These are phyloP conservation scores for Scheffersomyces amazonensis DNA, from an alignment of 805 yeast genomes.

Conservation along the genomic window DNA sequence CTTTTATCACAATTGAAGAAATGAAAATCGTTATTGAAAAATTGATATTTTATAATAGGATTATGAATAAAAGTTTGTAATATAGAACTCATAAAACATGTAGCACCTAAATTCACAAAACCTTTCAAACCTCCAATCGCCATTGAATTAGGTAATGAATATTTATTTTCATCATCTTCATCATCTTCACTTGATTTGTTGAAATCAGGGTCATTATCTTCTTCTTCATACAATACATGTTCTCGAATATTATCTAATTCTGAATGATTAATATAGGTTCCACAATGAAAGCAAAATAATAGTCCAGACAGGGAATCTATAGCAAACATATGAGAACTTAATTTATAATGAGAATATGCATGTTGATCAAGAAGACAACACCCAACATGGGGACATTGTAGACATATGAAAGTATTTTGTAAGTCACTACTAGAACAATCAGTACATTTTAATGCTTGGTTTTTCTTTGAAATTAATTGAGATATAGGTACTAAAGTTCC, in stretches of 20 bases:
- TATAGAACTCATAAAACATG: conserved; percentile 95
- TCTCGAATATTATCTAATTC: conserved; percentile 52
- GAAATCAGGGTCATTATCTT: neutral
- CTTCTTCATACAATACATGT: conserved; percentile 9
- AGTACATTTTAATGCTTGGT: conserved; percentile 47
- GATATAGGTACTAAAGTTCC: conserved; percentile 32
- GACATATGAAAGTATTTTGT: conserved; percentile 54
- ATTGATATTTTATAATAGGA: conserved; percentile 77
- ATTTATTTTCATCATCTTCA: neutral
- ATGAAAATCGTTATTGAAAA: conserved; percentile 69
- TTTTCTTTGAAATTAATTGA: conserved; percentile 39
- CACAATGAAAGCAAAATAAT: conserved; percentile 77
- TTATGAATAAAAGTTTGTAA: conserved; percentile 87
- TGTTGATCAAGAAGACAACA: conserved; percentile 43
- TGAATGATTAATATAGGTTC: conserved; percentile 64
- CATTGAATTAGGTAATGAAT: conserved; percentile 40
- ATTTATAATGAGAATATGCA: conserved; percentile 29
- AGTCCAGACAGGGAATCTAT: conserved; percentile 68
- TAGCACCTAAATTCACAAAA: conserved; percentile 90
- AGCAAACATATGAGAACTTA: conserved; percentile 34
- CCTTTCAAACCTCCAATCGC: conserved; percentile 84
- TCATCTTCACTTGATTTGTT: neutral
- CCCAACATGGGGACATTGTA: conserved; percentile 77
- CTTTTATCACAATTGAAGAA: conserved; percentile 46
- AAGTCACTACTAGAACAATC: conserved; percentile 44